A percentile compares a stretch with the other conserved stretches of the same genome.
These are phyloP conservation scores for Aspergillus bridgeri DNA, from an alignment of 495 filamentous ascomycete genomes.

Conservation along the genomic window DNA sequence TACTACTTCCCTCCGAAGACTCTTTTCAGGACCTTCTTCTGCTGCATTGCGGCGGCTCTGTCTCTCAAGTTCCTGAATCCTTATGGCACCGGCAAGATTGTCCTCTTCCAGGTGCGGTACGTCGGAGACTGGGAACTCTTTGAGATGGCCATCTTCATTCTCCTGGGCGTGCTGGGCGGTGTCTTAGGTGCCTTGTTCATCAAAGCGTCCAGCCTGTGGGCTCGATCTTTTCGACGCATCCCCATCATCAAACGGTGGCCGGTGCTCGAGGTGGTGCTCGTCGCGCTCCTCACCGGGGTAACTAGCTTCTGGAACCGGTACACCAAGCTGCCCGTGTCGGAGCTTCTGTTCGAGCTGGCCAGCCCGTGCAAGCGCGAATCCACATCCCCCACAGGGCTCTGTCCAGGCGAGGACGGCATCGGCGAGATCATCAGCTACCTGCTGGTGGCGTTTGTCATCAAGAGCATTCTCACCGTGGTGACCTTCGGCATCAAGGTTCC, in stretches of 20 bases:
- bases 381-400: slow-evolving; percentile 60
- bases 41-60: slow-evolving; percentile 87
- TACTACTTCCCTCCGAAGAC: slow-evolving; percentile 99
- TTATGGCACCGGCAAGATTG: slow-evolving; percentile 94
- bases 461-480: slow-evolving; percentile 79
- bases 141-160: slow-evolving; percentile 79
- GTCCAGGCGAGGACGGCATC: slow-evolving; percentile 73
- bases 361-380: slow-evolving; percentile 75
- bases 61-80: slow-evolving; percentile 93
- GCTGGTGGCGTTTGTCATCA: slow-evolving; percentile 78
- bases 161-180: slow-evolving; percentile 82
- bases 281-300: slow-evolving; percentile 79
- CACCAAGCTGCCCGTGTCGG: slow-evolving; percentile 84
- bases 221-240: slow-evolving; percentile 79
- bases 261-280: slow-evolving; percentile 81
- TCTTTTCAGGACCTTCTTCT: slow-evolving; percentile 96
- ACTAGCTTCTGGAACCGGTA: slow-evolving; percentile 91
- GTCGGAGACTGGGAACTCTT: slow-evolving; percentile 92
- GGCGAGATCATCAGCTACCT: slow-evolving; percentile 66
- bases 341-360: slow-evolving; percentile 85
- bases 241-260: slow-evolving; percentile 77
- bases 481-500: slow-evolving; percentile 96
- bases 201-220: slow-evolving; percentile 90
- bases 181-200: slow-evolving; percentile 88
- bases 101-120: slow-evolving; percentile 92